Evolutionary conservation across 352 stramenopile genomes (phyloP).

Genomic region (Phytophthora macrochlamydospora): DNA sequence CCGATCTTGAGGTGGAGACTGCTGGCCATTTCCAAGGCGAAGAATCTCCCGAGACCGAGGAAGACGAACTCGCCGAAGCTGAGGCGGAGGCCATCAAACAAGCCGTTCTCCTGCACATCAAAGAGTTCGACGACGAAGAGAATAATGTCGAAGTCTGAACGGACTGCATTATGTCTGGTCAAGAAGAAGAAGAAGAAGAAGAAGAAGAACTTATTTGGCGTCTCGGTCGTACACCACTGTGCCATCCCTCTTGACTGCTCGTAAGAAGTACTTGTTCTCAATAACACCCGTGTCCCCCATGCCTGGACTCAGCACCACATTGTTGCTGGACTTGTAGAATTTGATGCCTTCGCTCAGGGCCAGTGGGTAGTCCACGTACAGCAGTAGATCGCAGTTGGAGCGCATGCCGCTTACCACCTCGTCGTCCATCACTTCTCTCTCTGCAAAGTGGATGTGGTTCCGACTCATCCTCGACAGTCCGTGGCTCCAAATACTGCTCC

Average conservation of each 20-base stretch:
- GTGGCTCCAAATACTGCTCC: constrained; percentile 60
- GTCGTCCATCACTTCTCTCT: constrained; percentile 47
- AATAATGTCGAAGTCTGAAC: constrained; percentile 8
- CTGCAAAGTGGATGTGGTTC: constrained; percentile 89
- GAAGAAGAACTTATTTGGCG: neutral
- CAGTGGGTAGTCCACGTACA: constrained; percentile 70
- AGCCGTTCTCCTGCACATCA: constrained; percentile 34
- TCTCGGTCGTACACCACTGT: constrained; percentile 58
- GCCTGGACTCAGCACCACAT: constrained; percentile 78
- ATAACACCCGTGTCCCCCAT: constrained; percentile 55
- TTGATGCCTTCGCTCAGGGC: constrained; percentile 73
- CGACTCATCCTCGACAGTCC: constrained; percentile 81
- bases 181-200: too few relatives aligned
- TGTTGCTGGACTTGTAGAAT: constrained; percentile 88
- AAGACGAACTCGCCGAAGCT: constrained; percentile 13
- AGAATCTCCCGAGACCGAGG: constrained; percentile 11
- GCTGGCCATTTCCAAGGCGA: constrained; percentile 35
- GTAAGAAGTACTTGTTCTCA: constrained; percentile 61
- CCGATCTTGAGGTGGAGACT: constrained; percentile 43
- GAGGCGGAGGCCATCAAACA: constrained; percentile 32
- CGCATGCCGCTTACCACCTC: constrained; percentile 85
- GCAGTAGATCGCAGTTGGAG: constrained; percentile 66
- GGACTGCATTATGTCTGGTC: too few relatives aligned
- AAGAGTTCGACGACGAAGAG: constrained; percentile 28
- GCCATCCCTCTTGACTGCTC: constrained; percentile 56